Evolutionary conservation across 352 stramenopile genomes (phyloP).

Genomic region (Globisporangium spinosum): DNA sequence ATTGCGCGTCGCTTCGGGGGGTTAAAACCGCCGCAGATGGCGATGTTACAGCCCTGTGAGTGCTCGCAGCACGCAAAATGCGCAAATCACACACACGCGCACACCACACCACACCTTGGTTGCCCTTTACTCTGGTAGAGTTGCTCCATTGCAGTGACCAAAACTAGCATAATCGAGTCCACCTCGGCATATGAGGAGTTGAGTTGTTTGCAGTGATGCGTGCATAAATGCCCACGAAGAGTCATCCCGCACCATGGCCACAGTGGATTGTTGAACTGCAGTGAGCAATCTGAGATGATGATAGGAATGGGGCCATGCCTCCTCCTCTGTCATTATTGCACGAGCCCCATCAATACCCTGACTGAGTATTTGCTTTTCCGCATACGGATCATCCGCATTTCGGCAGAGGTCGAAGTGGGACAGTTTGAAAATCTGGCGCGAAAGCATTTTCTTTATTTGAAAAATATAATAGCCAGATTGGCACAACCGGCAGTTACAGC

Average conservation of each 20-base stretch:
- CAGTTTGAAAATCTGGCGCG: neutral
- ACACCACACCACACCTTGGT: neutral
- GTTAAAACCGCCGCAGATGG: neutral
- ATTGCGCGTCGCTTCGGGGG: neutral
- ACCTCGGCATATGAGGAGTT: neutral
- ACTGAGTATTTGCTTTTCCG: too few relatives aligned
- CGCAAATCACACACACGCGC: neutral
- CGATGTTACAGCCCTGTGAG: neutral
- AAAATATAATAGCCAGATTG: neutral
- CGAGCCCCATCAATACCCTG: too few relatives aligned
- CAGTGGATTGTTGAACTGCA: neutral
- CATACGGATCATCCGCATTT: neutral
- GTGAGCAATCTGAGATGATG: neutral
- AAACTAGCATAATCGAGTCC: neutral
- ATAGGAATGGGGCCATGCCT: neutral
- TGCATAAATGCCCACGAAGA: neutral
- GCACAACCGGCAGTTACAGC: neutral
- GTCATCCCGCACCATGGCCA: neutral
- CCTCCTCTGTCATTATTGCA: neutral
- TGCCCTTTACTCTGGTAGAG: neutral
- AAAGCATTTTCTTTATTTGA: neutral
- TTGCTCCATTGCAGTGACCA: neutral
- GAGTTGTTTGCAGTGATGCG: neutral
- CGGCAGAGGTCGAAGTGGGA: neutral
- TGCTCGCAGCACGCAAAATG: neutral